These are phyloP conservation scores for Plasmodium gallinaceum DNA, from an alignment of 169 alveolate genomes.

Conservation along the genomic window DNA sequence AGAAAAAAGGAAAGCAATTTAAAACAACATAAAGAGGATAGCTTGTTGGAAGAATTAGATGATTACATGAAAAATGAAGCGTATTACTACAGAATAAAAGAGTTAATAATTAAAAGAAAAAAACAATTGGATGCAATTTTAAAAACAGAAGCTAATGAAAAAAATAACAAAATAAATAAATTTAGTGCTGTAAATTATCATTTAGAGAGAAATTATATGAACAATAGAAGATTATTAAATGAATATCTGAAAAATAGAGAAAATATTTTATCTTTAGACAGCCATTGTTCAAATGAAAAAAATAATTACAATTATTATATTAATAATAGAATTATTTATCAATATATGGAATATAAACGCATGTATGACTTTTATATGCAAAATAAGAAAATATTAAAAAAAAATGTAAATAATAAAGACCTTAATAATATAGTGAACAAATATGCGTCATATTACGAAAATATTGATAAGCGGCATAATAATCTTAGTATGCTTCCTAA, in stretches of 20 bases:
- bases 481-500: background rate
- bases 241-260: background rate
- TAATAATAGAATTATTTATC: constrained; percentile 33
- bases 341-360: constrained; percentile 45
- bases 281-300: background rate
- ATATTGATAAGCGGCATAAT: background rate
- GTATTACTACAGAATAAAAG: constrained; percentile 55
- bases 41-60: constrained; percentile 10
- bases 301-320: constrained; percentile 20
- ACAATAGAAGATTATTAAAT: background rate
- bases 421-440: constrained; percentile 23
- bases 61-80: constrained; percentile 35
- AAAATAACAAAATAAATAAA: constrained; percentile 5
- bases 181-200: background rate
- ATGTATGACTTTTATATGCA: constrained; percentile 58
- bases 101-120: constrained; percentile 67
- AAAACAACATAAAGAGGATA: background rate
- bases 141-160: constrained; percentile 6
- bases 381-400: constrained; percentile 17
- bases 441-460: constrained; percentile 14
- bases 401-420: constrained; percentile 25
- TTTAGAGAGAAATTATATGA: no score
- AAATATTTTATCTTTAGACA: background rate
- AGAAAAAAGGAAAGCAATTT: constrained; percentile 17
- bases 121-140: constrained; percentile 27